Conservation (phyloP, 805 yeast species). For the Yarrowia alimentaria region DNA sequence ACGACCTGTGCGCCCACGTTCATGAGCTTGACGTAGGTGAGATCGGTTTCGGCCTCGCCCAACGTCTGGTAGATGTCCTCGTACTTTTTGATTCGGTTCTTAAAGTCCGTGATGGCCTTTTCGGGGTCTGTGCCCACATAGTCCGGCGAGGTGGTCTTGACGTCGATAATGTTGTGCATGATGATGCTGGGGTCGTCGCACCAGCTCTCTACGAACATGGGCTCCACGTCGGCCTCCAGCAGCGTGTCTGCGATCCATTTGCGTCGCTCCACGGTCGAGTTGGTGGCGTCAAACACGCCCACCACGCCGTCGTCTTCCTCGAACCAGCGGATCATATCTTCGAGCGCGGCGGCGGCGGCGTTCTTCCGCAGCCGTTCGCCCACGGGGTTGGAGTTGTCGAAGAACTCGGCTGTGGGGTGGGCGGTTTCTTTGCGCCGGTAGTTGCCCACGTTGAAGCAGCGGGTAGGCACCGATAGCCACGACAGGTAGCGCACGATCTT, state of each 20-base stretch:
- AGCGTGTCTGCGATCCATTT: constrained; percentile 51
- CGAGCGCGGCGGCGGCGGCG: constrained; percentile 70
- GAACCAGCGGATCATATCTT: constrained; percentile 86
- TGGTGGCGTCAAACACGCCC: constrained; percentile 92
- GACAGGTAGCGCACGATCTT: constrained; percentile 86
- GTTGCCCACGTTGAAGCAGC: constrained; percentile 84
- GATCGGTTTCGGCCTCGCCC: constrained; percentile 50
- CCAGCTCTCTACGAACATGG: constrained; percentile 89
- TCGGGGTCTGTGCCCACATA: constrained; percentile 67
- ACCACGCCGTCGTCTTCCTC: constrained; percentile 76
- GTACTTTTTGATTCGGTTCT: constrained; percentile 70
- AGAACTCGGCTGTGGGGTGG: constrained; percentile 73
- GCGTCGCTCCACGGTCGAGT: constrained; percentile 74
- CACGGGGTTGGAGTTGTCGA: constrained; percentile 62
- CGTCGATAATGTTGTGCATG: constrained; percentile 76
- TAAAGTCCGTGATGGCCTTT: constrained; percentile 67
- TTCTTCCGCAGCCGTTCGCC: constrained; percentile 62
- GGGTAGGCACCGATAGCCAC: constrained; percentile 86
- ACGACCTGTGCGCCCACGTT: constrained; percentile 87
- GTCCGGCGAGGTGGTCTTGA: constrained; percentile 83
- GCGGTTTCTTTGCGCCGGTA: constrained; percentile 68
- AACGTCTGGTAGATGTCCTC: constrained; percentile 75
- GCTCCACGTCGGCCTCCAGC: constrained; percentile 62
- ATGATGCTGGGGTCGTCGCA: constrained; percentile 81
- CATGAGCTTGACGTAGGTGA: constrained; percentile 83